These are phyloP conservation scores for Lasiosphaeria hispida DNA, from an alignment of 495 filamentous ascomycete genomes.

Conservation along the genomic window DNA sequence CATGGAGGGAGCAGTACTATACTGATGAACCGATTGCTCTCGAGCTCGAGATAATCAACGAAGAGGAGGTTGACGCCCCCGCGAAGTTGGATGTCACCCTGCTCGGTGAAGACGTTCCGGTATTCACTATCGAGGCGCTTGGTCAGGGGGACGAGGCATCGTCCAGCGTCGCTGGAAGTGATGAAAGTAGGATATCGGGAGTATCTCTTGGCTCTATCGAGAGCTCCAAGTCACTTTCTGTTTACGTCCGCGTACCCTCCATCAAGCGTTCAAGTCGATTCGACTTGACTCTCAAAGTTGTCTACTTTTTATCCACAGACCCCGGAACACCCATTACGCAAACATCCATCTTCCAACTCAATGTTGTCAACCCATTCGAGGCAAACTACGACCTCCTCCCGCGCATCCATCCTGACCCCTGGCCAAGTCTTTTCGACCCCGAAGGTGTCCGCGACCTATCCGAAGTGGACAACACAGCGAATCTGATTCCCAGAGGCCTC, in stretches of 20 bases:
- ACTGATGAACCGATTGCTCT: conserved; percentile 72
- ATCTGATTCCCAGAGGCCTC: conserved; percentile 53
- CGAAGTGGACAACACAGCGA: background rate
- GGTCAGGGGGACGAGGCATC: conserved; percentile 30
- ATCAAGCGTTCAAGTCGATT: conserved; percentile 57
- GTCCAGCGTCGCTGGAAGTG: conserved; percentile 21
- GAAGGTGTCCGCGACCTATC: conserved; percentile 38
- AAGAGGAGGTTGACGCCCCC: conserved; percentile 76
- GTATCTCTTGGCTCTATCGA: conserved; percentile 48
- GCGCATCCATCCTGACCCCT: conserved; percentile 68
- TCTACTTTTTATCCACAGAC: conserved; percentile 78
- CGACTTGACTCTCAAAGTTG: conserved; percentile 66
- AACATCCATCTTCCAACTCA: conserved; percentile 60
- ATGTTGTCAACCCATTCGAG: conserved; percentile 80
- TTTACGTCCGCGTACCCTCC: conserved; percentile 48
- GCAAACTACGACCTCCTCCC: conserved; percentile 82
- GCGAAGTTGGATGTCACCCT: conserved; percentile 66
- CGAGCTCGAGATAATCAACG: conserved; percentile 69
- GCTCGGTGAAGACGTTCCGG: conserved; percentile 58
- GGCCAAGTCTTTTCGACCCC: conserved; percentile 79
- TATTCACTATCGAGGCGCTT: conserved; percentile 41
- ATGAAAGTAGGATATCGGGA: conserved; percentile 36
- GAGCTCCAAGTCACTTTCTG: conserved; percentile 40
- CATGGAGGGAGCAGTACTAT: conserved; percentile 70
- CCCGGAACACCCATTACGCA: conserved; percentile 80